Evolutionary conservation across 371 early-diverging fungal genomes (phyloP), one percentile per base, ranked within the genome.

Genomic region (Globomyces sp.): DNA sequence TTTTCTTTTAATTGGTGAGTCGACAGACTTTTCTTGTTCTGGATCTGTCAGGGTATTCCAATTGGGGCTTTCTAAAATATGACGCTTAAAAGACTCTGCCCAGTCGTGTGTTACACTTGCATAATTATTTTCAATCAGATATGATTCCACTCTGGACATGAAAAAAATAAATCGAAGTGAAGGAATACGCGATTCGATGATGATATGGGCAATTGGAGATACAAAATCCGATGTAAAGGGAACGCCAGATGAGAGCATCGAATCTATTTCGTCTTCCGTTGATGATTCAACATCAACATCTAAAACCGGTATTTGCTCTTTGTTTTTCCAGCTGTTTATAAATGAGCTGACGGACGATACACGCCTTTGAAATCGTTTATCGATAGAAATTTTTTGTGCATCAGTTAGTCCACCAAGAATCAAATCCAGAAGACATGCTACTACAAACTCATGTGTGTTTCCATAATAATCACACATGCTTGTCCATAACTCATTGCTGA

Each of bases 61-160:
- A 9, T 55, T 40, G 8, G 5, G 55, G n/a, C 40, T 55, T 55
- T 55, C 55, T 13, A 55, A 55, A 1, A 55, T 55, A 39, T 55
- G 24, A 24, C 24, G 40, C 3, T 55, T 55, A n/a, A 55, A 55
- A 3, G 55, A 36, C 4, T 6, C 39, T 4, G 40, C 40, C 55
- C 55, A 55, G 24, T 24, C 24, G 24, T 24, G 24, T 24, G 24
- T 24, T 24, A 24, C 24, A 24, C 55, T 34, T 36, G 55, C 40
- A 39, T 36, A 24, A 24, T 55, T 55, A 39, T 39, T 55, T 55
- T 55, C 40, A 24, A 55, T 55, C 55, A 55, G 36, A 55, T 40
- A 55, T 39, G 55, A 55, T 39, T 55, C 55, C 39, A 55, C 55
- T 13, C 40, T 55, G 6, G 55, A 36, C 55, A 55, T 55, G 39